Percentiles rank a stretch among this genome's conserved stretches.
phyloP scores from a whole-genome alignment of 208 protist genomes.

The Acanthamoeba sp. region DNA sequence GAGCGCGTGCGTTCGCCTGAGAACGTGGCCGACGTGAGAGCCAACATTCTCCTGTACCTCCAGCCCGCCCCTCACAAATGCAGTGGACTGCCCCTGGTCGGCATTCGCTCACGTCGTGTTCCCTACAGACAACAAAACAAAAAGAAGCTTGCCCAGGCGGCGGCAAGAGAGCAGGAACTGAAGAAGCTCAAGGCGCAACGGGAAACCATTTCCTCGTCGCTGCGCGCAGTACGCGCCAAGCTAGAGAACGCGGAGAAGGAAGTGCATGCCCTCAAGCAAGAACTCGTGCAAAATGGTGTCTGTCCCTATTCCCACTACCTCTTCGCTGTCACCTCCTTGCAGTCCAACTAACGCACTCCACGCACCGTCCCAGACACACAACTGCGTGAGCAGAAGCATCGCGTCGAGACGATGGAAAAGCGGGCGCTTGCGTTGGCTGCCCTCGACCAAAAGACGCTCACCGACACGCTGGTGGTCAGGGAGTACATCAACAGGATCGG shows the following conservation, averaged over 20 bases:
- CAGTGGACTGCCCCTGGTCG: not conserved
- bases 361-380: not conserved
- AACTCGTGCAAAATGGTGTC: not conserved
- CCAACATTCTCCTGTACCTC: not conserved
- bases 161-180: not conserved
- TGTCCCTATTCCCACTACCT: not conserved
- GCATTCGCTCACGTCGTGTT: not conserved
- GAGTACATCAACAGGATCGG: not conserved
- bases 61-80: not conserved
- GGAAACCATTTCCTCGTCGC: not conserved
- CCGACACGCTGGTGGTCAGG: not conserved
- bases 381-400: not conserved
- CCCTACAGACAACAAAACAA: not conserved
- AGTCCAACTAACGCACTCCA: not conserved
- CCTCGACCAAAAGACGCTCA: slow-evolving; percentile 25
- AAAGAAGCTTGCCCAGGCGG: not conserved
- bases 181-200: not conserved
- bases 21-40: not conserved
- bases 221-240: not conserved
- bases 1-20: slow-evolving; percentile 2
- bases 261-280: not conserved
- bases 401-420: not conserved
- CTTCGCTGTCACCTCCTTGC: not conserved
- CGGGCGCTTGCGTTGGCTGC: not conserved
- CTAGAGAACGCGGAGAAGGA: slow-evolving; percentile 5